Percentiles rank a stretch among this genome's conserved stretches.
phyloP scores from a whole-genome alignment of 441 rosid genomes.

The Euphorbia celastroides region DNA sequence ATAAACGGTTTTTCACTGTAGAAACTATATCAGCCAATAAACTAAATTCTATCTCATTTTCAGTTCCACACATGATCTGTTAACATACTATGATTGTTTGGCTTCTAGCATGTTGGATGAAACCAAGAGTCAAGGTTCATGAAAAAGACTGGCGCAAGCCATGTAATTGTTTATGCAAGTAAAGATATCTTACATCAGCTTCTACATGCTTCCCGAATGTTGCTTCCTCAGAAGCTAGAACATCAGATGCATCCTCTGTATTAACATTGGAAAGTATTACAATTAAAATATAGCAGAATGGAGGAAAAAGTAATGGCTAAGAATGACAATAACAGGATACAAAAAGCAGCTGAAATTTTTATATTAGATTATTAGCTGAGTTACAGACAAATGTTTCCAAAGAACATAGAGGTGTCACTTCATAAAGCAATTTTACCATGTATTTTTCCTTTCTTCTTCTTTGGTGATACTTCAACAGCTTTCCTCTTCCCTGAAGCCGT shows the following conservation, averaged over 20 bases:
- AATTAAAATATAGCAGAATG: not conserved
- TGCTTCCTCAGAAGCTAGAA: constrained; percentile 19
- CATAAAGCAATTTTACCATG: constrained; percentile 31
- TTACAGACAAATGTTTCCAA: not conserved
- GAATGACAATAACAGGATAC: not conserved
- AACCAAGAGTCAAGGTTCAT: not conserved
- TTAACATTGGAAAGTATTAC: constrained; percentile 16
- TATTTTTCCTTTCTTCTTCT: constrained; percentile 18
- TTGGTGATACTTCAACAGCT: constrained; percentile 22
- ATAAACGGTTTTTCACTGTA: not conserved
- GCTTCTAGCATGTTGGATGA: not conserved
- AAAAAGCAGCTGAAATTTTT: not conserved
- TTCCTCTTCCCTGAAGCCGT: constrained; percentile 26
- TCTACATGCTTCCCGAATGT: constrained; percentile 28
- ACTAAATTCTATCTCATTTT: not conserved
- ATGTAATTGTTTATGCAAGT: not conserved
- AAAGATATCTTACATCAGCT: constrained; percentile 29
- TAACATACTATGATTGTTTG: not conserved
- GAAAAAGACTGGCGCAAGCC: not conserved
- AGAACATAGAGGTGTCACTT: not conserved
- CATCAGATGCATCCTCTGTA: constrained; percentile 31
- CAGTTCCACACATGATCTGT: not conserved
- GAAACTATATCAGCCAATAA: not conserved
- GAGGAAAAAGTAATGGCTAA: not conserved
- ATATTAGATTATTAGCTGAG: not conserved